Evolutionary conservation across 306 rosid genomes (phyloP).

Genomic region (Gleditsia sinensis): DNA sequence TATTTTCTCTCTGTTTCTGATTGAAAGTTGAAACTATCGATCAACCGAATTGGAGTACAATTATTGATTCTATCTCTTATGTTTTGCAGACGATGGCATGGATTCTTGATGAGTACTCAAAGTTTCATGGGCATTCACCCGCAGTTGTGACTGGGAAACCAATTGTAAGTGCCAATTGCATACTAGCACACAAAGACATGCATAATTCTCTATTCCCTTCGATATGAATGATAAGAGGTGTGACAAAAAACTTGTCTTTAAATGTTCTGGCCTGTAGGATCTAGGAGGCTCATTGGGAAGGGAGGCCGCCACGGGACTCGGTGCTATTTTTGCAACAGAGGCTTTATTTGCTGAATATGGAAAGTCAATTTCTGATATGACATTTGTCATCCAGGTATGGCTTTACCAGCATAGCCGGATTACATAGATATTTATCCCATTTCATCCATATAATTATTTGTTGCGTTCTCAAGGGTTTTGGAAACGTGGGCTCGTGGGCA

Average conservation of each 20-base stretch:
- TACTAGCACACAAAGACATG: background rate
- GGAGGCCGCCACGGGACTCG: constrained; percentile 78
- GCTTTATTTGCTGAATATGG: constrained; percentile 69
- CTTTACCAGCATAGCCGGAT: background rate
- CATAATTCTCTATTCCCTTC: background rate
- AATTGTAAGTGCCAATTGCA: constrained; percentile 45
- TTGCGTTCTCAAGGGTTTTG: constrained; percentile 44
- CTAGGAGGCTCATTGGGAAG: constrained; percentile 84
- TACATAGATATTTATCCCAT: background rate
- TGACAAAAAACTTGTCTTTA: background rate
- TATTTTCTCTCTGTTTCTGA: background rate
- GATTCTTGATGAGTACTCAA: constrained; percentile 83
- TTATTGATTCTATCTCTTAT: background rate
- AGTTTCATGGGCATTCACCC: constrained; percentile 80
- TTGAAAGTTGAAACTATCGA: background rate
- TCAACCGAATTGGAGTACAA: constrained; percentile 1
- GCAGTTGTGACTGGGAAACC: constrained; percentile 85
- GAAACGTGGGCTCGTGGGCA: constrained; percentile 73
- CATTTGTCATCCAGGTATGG: constrained; percentile 68
- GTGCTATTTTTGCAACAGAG: constrained; percentile 63
- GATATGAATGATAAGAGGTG: background rate
- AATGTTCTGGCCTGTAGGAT: constrained; percentile 45
- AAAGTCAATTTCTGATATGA: constrained; percentile 51
- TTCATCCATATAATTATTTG: background rate
- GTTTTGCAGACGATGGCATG: constrained; percentile 78